Evolutionary conservation across 345 rosid genomes (phyloP), one percentile per base, ranked within the genome.

Genomic region (Hypericum perforatum): DNA sequence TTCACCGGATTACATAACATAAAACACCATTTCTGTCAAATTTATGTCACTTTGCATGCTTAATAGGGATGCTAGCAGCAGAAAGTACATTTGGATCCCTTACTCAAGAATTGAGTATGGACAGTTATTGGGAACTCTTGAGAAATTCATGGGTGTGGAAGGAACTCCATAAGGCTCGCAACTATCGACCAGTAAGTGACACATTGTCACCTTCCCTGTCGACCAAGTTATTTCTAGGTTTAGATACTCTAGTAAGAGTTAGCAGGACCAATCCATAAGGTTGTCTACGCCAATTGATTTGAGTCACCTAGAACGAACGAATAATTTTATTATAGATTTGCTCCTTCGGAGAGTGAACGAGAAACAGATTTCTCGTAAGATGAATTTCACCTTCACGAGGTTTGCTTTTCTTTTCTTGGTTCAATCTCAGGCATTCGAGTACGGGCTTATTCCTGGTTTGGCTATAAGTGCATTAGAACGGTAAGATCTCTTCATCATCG

Each of bases 41-140:
- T 14, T 39, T 42, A n/a, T 58, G 37, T n/a, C 37, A 46, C 32
- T 15, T 50, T 39, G 37, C 62, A 29, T 61, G 61, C 74, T 44
- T 42, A 58, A 53, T 75, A 91, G 96, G 98, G 61, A 91, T 87
- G 96, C 76, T 91, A 53, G 98, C 96, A 45, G 98, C 96, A 46
- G 96, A 91, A 62, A 92, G 89, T 69, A 70, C 86, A 61, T 85
- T 85, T 72, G 80, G 84, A 56, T 66, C 58, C 43, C 81, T 91
- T 70, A 70, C 63, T 52, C 76, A 75, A 62, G 80, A 73, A 41
- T 65, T 65, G 56, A 75, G 66, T 62, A 76, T 85, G 82, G 85
- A 81, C 52, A 61, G 64, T 15, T 91, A 85, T 63, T 87, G 96
- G 96, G 81, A 79, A 57, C 62, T 61, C 53, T 68, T 91, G 61